Base-by-base conservation (phyloP, 441 rosid species). In the Hura crepitans region DNA sequence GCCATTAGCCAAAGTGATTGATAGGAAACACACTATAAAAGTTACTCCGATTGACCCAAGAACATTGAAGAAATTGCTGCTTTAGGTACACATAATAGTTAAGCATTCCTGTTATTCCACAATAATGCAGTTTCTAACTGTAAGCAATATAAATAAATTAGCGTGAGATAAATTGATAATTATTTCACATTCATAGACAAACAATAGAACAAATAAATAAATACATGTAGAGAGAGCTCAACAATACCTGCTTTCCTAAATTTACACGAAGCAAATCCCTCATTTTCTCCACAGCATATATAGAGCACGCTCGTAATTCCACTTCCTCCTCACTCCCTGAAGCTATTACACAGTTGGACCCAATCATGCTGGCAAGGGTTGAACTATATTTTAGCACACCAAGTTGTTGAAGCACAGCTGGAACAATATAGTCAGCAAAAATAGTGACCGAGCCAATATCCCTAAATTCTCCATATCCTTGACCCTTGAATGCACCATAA, bases 251-350 rank as follows among this genome's bases (percentile, higher is more conserved):
- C 72, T 79, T 88, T 80, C 89, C 90, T 56, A 76, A 80, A 78
- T 84, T 90, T 39, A 6, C 76, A 27, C 65, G 65, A 43, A 88
- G 68, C 71, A 88, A 60, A 77, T 88, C 96, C 83, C 83, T 80
- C 81, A 88, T 85, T 79, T 86, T 86, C 46, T 90, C 96, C 70
- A 88, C 96, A 45, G 96, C 96, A 81, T 84, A 81, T 70, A 90
- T 73, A 20, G 96, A 81, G 78, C 93, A 90, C 53, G 96, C 96
- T 65, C 93, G 85, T 54, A 88, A 79, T 82, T 90, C 96, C 65
- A 90, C 81, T 78, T 90, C 96, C 84, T 90, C 91, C 74, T 90
- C 90, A 42, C 86, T 85, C 51, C 96, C 96, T 20, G 93, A 76
- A 76, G 72, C 80, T 77, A 90, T 83, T 79, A 81, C 93, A 42